Base-by-base conservation (phyloP, 1,284 basidiomycete species). In the Caloboletus firmus region DNA sequence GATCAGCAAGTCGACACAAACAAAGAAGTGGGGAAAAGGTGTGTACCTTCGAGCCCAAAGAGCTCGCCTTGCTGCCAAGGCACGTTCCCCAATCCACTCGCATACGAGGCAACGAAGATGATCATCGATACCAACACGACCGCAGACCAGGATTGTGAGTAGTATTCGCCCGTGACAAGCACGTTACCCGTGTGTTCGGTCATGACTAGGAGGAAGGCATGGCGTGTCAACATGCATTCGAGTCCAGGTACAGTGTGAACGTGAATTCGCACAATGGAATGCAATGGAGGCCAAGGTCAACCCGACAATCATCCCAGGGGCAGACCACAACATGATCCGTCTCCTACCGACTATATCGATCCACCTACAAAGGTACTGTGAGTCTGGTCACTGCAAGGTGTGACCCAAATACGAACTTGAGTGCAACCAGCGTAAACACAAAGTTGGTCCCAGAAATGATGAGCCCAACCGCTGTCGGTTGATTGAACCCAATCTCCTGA, bases 1-100 rank as follows among this genome's bases (percentile, higher is more conserved):
- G n/a, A 22, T 36, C 3, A 47, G 15, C 17, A 15, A 20, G 34
- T 17, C 18, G n/a, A 44, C 18, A 6, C 22, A 17, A 17, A 36
- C 15, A 15, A 18, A 41, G 4, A 11, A 53, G 24, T 36, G n/a
- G 5, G 26, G 3, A 17, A 10, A 30, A 34, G 17, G 13, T 0
- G 31, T 28, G 45, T 40, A 81, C 83, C 82, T 75, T 91, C 87
- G 28, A 91, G 79, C 10, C 77, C 78, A 72, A 93, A 93, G 26
- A 93, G 79, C 68, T 93, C 91, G 56, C 89, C 89, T 67, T 93
- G 91, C 64, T 92, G 89, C 91, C 91, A 93, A 0, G 91, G 90
- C 1, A 93, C 87, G 64, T 92, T 93, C 0, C 80, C 80, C 9
- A 89, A 71, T 1, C 89, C 88, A 0, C 82, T 88, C 0, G 89